phyloP scores from a whole-genome alignment of 495 filamentous ascomycete species.

The Talaromyces proteolyticus region DNA sequence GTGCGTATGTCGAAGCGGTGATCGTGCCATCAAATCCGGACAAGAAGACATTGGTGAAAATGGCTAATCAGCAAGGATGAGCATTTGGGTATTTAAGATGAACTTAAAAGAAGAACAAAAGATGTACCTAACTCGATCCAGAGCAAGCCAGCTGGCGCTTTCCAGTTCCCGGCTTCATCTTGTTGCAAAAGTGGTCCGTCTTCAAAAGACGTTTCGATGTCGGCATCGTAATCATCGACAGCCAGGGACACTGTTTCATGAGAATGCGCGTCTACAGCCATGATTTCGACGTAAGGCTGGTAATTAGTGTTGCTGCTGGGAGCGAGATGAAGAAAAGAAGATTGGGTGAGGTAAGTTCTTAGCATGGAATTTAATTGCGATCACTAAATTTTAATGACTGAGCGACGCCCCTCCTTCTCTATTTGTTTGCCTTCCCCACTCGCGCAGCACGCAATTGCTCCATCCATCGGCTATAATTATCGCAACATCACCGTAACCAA shows the following conservation, averaged over 20 bases:
- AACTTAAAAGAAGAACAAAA: background rate
- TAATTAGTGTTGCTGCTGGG: no score
- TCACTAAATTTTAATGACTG: no score
- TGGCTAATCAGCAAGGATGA: constrained; percentile 24
- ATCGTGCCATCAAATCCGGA: constrained; percentile 63
- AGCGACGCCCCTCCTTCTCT: no score
- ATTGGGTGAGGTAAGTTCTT: no score
- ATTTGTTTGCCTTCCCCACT: no score
- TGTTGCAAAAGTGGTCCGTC: constrained; percentile 32
- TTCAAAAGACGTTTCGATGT: constrained; percentile 15
- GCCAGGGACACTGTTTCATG: background rate
- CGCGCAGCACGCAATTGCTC: no score
- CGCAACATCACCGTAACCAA: no score
- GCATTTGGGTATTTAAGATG: no score
- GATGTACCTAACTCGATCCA: constrained; percentile 38
- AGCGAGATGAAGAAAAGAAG: no score
- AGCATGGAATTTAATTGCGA: no score
- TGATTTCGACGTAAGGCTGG: no score
- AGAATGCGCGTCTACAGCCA: background rate
- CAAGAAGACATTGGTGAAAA: constrained; percentile 62
- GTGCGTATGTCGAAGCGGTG: constrained; percentile 58
- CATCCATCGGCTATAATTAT: no score
- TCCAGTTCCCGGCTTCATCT: constrained; percentile 22
- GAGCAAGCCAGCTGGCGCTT: constrained; percentile 32
- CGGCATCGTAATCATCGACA: background rate